Evolutionary conservation across 164 flowering plant genomes (phyloP), one percentile per base, ranked within the genome.

Genomic region (Magnolia sinica): DNA sequence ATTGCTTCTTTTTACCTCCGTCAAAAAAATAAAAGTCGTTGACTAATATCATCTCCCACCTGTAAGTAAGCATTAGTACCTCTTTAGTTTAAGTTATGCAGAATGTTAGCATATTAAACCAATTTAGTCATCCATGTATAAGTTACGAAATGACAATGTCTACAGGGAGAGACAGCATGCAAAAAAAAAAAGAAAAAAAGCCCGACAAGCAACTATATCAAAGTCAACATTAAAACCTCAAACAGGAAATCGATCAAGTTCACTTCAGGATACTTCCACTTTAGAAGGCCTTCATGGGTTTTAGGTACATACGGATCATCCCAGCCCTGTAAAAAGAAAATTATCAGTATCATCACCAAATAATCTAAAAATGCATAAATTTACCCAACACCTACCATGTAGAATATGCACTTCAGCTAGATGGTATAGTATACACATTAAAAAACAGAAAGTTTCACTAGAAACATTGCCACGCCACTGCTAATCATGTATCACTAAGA

Each of bases 231-330:
- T 58, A 74, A 64, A 76, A 92, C 98, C 98, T 95, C 97, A 84
- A 91, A 95, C 27, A 93, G 86, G 83, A 95, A 95, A 82, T 95
- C 98, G 63, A 92, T 95, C 1, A 98, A 95, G 86, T 95, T 95
- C 98, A 95, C 86, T 67, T 87, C 83, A 50, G 95, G 85, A 79
- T 93, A 95, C 78, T 95, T 95, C 98, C 98, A 95, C 88, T 95
- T 93, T 76, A 95, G 77, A 70, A 95, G 98, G 55, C 98, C 98
- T 80, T 92, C 92, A 82, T 95, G 97, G 0, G 98, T 93, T n/a
- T 93, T 90, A 19, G 97, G 90, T 76, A 89, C 87, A 79, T 95
- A 95, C 69, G 98, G 91, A 88, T 93, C 98, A 81, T 93, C 99
- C 99, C 99, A 96, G 49, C 98, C 98, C 98, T 94, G 80, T 79